Base-by-base conservation (phyloP, 1,139 yeast genomes). In the Pichia sp. region DNA sequence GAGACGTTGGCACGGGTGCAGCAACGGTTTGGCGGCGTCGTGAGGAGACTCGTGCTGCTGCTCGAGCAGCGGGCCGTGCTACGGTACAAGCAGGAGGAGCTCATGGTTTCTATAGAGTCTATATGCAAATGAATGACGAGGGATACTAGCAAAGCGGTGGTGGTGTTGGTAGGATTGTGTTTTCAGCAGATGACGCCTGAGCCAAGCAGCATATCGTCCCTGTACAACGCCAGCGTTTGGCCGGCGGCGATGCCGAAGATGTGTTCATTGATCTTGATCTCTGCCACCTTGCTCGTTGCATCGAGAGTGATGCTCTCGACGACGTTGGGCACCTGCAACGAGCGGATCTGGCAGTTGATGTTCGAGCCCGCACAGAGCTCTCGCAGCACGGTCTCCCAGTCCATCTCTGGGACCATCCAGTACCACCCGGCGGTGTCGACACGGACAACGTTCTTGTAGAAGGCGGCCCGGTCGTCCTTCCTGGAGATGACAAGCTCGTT, bases 171-270 rank as follows among this genome's bases (percentile, higher is more conserved):
- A 13, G 13, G 31, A 10, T 10, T 28, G 31, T 28, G 37, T n/a
- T n/a, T 13, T 31, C 21, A 40, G 23, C 48, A 40, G 22, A 83
- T 80, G 16, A 73, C 66, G 0, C 98, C 98, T 28, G 91, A 80
- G 0, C 98, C 98, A 18, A 93, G 66, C 1, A 95, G 85, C 52
- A 80, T 71, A 49, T 82, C 84, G 2, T 76, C 79, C 44, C 75
- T 71, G 66, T 91, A 93, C 10, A 91, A 66, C 0, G 88, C 96
- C 22, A 90, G 70, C 59, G 79, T 84, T 66, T 93, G 99, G 0
- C 98, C 99, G 0, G 95, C 89, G 0, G 97, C 93, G 65, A 93
- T 79, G 0, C 96, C 96, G 48, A 91, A 70, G 37, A 79, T 82
- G n/a, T 39, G 21, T 21, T 46, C 48, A 16, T 37, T 21, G 23